A percentile compares a stretch with the other conserved stretches of the same genome.
Evolutionary conservation across 116 monocot species (phyloP).

Genomic region (Papilionanthe hybrid): DNA sequence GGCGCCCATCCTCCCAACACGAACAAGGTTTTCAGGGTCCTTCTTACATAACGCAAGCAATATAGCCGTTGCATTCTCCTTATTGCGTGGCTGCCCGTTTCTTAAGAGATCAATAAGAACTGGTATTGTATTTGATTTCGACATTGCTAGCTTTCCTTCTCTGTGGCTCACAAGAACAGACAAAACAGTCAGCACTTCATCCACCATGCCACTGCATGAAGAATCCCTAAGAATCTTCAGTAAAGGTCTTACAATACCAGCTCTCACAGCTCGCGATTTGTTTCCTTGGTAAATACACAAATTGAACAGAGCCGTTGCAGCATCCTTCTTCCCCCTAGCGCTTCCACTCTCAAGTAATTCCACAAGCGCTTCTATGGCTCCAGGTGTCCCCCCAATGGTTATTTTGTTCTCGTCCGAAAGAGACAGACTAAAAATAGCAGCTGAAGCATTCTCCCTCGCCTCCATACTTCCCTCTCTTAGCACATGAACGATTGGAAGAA

Average conservation of each 20-base stretch:
- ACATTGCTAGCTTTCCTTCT: constrained; percentile 49
- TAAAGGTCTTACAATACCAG: constrained; percentile 57
- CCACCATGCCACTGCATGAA: constrained; percentile 60
- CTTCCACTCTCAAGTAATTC: constrained; percentile 67
- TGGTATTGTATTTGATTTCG: constrained; percentile 24
- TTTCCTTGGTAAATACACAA: constrained; percentile 61
- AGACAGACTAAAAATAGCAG: constrained; percentile 81
- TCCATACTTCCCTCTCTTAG: constrained; percentile 74
- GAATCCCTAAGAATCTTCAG: constrained; percentile 56
- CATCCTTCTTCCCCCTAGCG: constrained; percentile 89
- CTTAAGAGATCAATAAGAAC: constrained; percentile 41
- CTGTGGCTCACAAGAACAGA: constrained; percentile 47
- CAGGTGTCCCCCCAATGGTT: constrained; percentile 56
- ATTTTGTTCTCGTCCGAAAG: constrained; percentile 58
- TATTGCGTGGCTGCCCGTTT: constrained; percentile 38
- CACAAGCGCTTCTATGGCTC: constrained; percentile 70
- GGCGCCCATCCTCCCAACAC: constrained; percentile 49
- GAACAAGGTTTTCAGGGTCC: constrained; percentile 45
- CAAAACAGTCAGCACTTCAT: constrained; percentile 71
- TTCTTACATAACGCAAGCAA: constrained; percentile 57
- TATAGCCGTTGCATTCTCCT: constrained; percentile 57
- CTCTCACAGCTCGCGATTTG: constrained; percentile 64
- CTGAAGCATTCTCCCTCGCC: constrained; percentile 92
- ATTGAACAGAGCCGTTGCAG: constrained; percentile 73
- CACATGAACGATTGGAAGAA: constrained; percentile 65